Base-by-base conservation (phyloP, 495 filamentous ascomycete genomes). In the Trichoderma parareesei region DNA sequence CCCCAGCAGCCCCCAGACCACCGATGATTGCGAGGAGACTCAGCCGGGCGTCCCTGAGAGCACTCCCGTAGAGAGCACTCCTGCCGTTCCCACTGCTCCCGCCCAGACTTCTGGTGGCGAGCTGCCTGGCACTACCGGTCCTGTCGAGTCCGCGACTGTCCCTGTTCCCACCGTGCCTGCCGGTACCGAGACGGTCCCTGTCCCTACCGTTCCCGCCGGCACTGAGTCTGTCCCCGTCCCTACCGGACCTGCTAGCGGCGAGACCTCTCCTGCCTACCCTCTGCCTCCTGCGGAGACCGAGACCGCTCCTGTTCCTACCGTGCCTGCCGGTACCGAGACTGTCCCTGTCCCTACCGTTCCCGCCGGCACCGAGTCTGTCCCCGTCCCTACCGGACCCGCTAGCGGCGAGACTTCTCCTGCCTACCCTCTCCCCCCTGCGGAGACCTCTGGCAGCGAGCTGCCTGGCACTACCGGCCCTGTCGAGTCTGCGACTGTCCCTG, bases 101-200 rank as follows among this genome's bases (percentile, higher is more conserved):
- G 71, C 69, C 18, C 65, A 71, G 0, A 66, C 66, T 11, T 14
- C 71, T 60, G 71, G 71, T 18, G 69, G 40, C 33, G 33, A 38
- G 4, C 60, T 40, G 70, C 6, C 67, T 53, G 64, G 67, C 41
- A 67, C 69, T 16, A 73, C 71, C 40, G 69, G 69, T 60, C 72
- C 70, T 1, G 65, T 71, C n/a, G 48, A 10, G 8, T 18, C 41
- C 27, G 62, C 53, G 14, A 65, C 37, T 18, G 41, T 48, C 6
- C 48, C 61, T 60, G 55, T 16, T 38, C 9, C 55, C 2, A 37
- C 16, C 38, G 40, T 66, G 11, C 55, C 37, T 41, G 42, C 67
- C 33, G 40, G 40, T 41, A 41, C 1, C 40, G 40, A 41, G 40
- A 63, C 18, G 16, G 57, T 5, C 48, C 40, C 48, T 40, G 64